Base-by-base conservation (phyloP, 345 rosid genomes). In the Erysimum cheiranthoides region DNA sequence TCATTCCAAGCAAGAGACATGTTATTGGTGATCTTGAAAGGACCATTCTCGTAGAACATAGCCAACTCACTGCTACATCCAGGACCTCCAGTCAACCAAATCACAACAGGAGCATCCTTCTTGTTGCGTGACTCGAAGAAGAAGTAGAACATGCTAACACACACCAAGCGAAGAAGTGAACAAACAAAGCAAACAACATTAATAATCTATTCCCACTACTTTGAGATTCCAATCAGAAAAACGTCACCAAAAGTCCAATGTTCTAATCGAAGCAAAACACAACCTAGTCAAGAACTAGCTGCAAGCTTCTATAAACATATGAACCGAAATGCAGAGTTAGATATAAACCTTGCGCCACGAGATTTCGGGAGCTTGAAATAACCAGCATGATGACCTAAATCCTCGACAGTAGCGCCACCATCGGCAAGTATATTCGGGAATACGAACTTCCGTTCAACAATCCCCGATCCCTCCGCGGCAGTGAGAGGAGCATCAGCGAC, bases 31-130 rank as follows among this genome's bases (percentile, higher is more conserved):
- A 96, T 89, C 67, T 61, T 72, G 79, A 91, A 96, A 61, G 99
- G 98, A 30, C 99, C 99, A 47, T 96, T 96, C 82, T 96, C 99
- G 78, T 96, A 93, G 85, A 96, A 96, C 87, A 96, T 57, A 79
- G 99, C 99, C 85, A 96, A 73, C 72, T 96, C 99, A 70, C 98
- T 91, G 71, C 99, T 93, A 71, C 99, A 93, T 39, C 99, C 99
- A 21, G 99, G 99, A 10, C 99, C 98, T 79, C 99, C 99, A 12
- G 96, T 93, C 89, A 96, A 87, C 99, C 98, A 96, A 58, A 96
- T 90, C 60, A 96, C 99, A 63, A 96, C 73, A 50, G 99, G 99
- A 45, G 84, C 97, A 56, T 82, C 77, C 84, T 85, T 83, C 75
- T 83, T 91, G 73, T 73, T 75, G 46, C 99, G 87, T n/a, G 99